Conservation (phyloP, 2,329 filamentous ascomycete species). For the Aspergillus sp. region DNA sequence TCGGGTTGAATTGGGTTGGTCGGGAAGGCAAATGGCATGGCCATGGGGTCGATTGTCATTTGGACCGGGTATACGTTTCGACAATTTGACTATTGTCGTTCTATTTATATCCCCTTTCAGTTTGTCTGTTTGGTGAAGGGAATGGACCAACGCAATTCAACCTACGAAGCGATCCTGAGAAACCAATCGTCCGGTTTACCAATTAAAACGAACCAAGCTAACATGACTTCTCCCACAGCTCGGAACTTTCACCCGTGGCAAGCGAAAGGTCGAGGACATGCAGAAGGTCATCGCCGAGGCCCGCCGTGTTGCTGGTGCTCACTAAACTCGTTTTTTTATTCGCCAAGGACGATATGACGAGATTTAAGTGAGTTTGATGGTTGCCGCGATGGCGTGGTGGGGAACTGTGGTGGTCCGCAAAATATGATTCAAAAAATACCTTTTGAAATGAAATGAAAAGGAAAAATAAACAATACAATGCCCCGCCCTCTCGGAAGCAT, state of each 20-base stretch:
- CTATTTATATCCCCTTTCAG: too few relatives aligned
- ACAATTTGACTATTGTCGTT: too few relatives aligned
- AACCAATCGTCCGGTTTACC: neutral
- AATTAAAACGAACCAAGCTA: constrained; percentile 7
- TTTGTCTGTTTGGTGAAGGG: too few relatives aligned
- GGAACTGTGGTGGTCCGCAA: neutral
- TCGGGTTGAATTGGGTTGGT: constrained; percentile 2
- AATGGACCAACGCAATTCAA: neutral
- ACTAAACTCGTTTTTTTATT: constrained; percentile 48
- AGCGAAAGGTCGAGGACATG: constrained; percentile 99
- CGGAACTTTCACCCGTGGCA: constrained; percentile 97
- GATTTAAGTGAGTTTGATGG: neutral
- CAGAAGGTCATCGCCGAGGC: constrained; percentile 96
- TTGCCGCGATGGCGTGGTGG: neutral
- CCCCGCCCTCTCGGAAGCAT: too few relatives aligned
- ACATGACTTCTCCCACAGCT: constrained; percentile 54
- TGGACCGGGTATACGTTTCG: neutral
- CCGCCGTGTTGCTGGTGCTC: constrained; percentile 61
- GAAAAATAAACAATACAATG: too few relatives aligned
- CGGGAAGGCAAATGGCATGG: too few relatives aligned
- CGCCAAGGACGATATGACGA: constrained; percentile 1
- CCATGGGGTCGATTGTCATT: too few relatives aligned
- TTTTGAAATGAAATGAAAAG: too few relatives aligned
- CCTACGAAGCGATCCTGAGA: neutral
- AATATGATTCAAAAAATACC: too few relatives aligned